Base-by-base conservation (phyloP, 495 filamentous ascomycete genomes). In the Hypoxylon lenormandii region DNA sequence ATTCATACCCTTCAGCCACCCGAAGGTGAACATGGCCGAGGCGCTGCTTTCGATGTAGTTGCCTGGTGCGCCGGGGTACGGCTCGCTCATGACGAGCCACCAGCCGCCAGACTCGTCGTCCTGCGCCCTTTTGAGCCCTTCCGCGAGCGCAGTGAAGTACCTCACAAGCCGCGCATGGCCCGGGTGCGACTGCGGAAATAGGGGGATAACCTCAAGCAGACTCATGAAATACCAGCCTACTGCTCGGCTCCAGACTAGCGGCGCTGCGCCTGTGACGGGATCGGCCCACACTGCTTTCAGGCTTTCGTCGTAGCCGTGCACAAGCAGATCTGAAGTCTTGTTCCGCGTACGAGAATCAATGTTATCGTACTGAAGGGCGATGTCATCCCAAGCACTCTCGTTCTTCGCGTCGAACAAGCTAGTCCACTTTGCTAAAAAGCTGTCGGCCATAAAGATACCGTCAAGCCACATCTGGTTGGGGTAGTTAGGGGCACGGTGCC, bases 31-130 rank as follows among this genome's bases (percentile, higher is more conserved):
- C 85, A 89, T 88, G 4, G 86, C 86, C 12, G 81, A 85, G 11
- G 79, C 85, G 52, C 84, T 87, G 42, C 81, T 83, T 75, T 89
- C 86, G 56, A 89, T 85, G 54, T 88, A 89, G 58, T 89, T 89
- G 0, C 83, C 83, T 51, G 80, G 53, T 5, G 66, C 70, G 0
- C 81, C 82, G 0, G 81, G 78, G 38, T 76, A 76, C 16, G 64
- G 64, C 49, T 78, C 73, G 43, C 77, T 80, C 83, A 89, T 84
- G 13, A 87, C 79, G 23, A 87, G 72, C 86, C 86, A 89, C 87
- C 87, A 89, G n/a, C 82, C 83, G 0, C 84, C 83, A 1, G 78
- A 81, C 13, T 62, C 57, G 2, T 63, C 57, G 42, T 88, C 84
- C 50, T 82, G 82, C 15, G 79, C 78, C 23, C 62, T 71, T 55